Evolutionary conservation across 2,329 filamentous ascomycete species (phyloP), one percentile per base, ranked within the genome.

Genomic region (Lachnum nothofagi): DNA sequence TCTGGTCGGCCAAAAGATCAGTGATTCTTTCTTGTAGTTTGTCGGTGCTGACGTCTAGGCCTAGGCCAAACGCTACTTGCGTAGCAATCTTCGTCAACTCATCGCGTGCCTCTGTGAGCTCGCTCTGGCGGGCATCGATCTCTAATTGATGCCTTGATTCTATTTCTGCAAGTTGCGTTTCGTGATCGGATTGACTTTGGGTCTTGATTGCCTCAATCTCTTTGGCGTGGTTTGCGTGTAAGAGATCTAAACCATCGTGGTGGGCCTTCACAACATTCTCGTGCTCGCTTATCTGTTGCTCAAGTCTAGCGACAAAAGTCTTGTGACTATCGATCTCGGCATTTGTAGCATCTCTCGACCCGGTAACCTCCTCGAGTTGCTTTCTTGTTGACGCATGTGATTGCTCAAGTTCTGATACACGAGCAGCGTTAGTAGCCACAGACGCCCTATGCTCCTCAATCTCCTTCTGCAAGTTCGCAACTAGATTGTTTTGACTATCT

Each of bases 361-460:
- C 76, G 7, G 76, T 74, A 38, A 84, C 77, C 45, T 85, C 77
- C 33, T 88, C 80, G 9, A 94, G 75, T 60, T 91, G 79, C 40
- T 77, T 69, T 60, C 82, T 79, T 43, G 86, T 79, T 22, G 77
- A 75, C 25, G 77, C 67, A 63, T 94, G 85, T 3, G 84, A 79
- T 55, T 83, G 71, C 67, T 95, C 89, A 12, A 95, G 75, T 56
- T 86, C 79, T 3, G 82, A 75, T 24, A 95, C 82, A 60, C 83
- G 87, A 33, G 77, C 65, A 10, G 82, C 74, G 60, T 91, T 88
- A 56, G 73, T 76, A 54, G 78, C 77, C 59, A 94, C 84, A 31
- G 86, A 79, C 3, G 77, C 71, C 69, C 87, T 91, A 70, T 95
- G 90, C 63, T 89, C 83, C 44, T 91, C 82, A 45, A 96, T 84